A percentile compares a stretch with the other conserved stretches of the same genome.
phyloP scores from a whole-genome alignment of 345 rosid genomes.

The Citrus australasica region DNA sequence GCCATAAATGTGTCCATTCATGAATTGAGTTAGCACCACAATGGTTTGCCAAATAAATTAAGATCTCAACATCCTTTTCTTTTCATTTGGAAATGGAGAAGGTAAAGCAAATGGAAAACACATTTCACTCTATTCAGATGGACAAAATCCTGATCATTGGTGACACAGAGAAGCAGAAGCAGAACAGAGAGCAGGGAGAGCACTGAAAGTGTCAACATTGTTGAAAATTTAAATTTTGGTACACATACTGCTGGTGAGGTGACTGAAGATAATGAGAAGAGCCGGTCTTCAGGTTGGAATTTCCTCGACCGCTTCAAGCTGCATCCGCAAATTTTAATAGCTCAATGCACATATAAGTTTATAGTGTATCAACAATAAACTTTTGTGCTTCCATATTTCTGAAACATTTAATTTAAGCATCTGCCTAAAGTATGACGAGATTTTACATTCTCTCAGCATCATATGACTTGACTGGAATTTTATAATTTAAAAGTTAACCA shows the following conservation, averaged over 20 bases:
- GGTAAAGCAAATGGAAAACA: background rate
- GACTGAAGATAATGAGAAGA: slow-evolving; percentile 87
- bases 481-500: background rate
- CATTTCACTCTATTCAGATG: background rate
- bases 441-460: background rate
- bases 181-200: background rate
- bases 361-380: background rate
- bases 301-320: slow-evolving; percentile 95
- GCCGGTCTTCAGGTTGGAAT: slow-evolving; percentile 95
- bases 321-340: slow-evolving; percentile 18
- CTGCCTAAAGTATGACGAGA: background rate
- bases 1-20: background rate
- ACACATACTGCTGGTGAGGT: slow-evolving; percentile 88
- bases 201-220: background rate
- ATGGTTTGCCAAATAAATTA: background rate
- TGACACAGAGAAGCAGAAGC: background rate
- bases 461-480: background rate
- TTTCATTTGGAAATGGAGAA: background rate
- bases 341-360: background rate
- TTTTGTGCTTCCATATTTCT: background rate
- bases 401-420: background rate
- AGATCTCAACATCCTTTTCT: background rate
- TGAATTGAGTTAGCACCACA: background rate
- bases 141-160: background rate
- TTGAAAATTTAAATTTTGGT: background rate